Evolutionary conservation across 495 filamentous ascomycete genomes (phyloP), one percentile per base, ranked within the genome.

Genomic region (Trichoderma parareesei): DNA sequence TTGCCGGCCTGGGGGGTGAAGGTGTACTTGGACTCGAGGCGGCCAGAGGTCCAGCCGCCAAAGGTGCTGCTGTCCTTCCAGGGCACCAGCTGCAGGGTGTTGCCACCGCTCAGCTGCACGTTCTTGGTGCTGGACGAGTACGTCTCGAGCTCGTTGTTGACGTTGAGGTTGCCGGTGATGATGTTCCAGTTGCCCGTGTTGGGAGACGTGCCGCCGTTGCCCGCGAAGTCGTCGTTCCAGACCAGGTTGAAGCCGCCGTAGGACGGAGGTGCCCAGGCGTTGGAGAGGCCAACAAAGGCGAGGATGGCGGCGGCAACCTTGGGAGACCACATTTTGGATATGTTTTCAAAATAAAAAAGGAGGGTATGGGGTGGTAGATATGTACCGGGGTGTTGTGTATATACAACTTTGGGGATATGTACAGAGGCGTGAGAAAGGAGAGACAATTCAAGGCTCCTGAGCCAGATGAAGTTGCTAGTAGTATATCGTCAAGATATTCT

Each of bases 31-130:
- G 74, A 73, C 72, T 82, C 80, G 62, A 84, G 66, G 14, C 80
- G 76, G 18, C 76, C 80, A 13, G 80, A 82, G 0, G 78, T 81
- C 80, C 81, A 84, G 38, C 67, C 48, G 11, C 73, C 72, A 5
- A 57, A 20, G 4, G 64, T 64, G 64, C 67, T 67, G 40, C 69
- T 60, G 64, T 77, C 67, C 41, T 67, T 64, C 69, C 72, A 77
- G 41, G 81, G 81, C 5, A 79, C 74, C 64, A 82, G 68, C 70
- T 80, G 78, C 6, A 83, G 70, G 1, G 79, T 81, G 40, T 67
- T 48, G 41, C 73, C 75, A 35, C 79, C 79, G 64, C 76, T 78
- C 13, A 73, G 65, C 67, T 79, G 75, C n/a, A 77, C 71, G 65
- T 81, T 75, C 38, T 65, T 65, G 48, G 65, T 65, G 63, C 69